Evolutionary conservation across 352 stramenopile species (phyloP).

Genomic region (Phytopythium litorale): DNA sequence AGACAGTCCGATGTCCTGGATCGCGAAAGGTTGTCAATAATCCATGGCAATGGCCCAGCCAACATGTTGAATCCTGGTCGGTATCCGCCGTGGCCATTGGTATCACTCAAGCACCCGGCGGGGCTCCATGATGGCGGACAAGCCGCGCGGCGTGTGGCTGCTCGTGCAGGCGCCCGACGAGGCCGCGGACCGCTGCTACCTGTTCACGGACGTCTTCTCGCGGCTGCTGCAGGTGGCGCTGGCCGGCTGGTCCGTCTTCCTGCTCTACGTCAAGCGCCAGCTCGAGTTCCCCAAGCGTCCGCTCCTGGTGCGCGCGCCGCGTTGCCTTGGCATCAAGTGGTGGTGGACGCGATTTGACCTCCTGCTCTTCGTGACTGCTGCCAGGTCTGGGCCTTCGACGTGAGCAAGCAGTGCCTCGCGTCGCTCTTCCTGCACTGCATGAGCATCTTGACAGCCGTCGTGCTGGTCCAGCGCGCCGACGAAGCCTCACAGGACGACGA

Average conservation of each 20-base stretch:
- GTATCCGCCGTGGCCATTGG: no score
- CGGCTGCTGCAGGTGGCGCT: conserved; percentile 57
- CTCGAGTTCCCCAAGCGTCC: conserved; percentile 66
- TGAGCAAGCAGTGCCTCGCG: conserved; percentile 65
- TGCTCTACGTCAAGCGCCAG: conserved; percentile 78
- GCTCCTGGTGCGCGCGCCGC: conserved; percentile 25
- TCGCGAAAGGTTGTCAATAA: no score
- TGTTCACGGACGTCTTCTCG: conserved; percentile 70
- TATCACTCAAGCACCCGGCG: no score
- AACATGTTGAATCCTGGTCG: no score
- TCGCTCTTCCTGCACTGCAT: conserved; percentile 55
- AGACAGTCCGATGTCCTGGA: no score
- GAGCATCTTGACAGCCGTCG: conserved; percentile 58
- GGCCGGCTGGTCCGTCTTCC: conserved; percentile 40
- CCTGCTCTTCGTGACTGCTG: no score
- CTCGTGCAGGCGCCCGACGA: conserved; percentile 13
- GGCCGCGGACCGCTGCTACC: conserved; percentile 39
- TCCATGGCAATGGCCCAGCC: no score
- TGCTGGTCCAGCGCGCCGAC: conserved; percentile 39
- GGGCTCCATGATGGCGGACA: neutral
- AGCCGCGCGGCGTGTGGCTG: conserved; percentile 7
- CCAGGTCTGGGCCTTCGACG: conserved; percentile 65
- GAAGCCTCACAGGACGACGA: conserved; percentile 43
- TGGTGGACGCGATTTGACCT: neutral
- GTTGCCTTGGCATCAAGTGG: neutral